Conservation (phyloP, 2,329 filamentous ascomycete genomes). For the Paraphoma chrysanthemicola region DNA sequence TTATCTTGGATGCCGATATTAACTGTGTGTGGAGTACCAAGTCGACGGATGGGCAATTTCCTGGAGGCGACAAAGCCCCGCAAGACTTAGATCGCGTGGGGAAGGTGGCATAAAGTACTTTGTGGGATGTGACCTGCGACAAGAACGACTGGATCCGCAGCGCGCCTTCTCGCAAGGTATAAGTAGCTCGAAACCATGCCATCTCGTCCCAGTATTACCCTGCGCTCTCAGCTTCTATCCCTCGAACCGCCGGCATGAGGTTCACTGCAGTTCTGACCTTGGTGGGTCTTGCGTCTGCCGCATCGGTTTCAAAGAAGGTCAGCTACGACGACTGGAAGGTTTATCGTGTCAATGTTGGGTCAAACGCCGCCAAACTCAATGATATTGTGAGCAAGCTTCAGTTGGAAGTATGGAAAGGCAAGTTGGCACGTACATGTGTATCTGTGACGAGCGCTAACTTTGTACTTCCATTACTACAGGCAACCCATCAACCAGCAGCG, state of each 20-base stretch:
- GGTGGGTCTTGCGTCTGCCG: constrained; percentile 41
- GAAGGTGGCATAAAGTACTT: constrained; percentile 30
- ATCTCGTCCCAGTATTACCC: neutral
- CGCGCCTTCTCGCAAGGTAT: neutral
- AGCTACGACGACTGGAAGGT: constrained; percentile 48
- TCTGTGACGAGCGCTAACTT: neutral
- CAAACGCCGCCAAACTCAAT: constrained; percentile 34
- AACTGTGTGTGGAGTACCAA: constrained; percentile 23
- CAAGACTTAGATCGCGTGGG: constrained; percentile 28
- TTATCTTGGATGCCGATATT: constrained; percentile 35
- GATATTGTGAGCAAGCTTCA: constrained; percentile 39
- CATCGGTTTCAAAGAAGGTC: constrained; percentile 36
- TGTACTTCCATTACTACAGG: constrained; percentile 11
- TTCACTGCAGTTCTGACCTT: constrained; percentile 39
- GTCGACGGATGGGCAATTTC: constrained; percentile 25
- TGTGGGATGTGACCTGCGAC: constrained; percentile 1
- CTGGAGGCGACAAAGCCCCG: constrained; percentile 31
- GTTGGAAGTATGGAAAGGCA: constrained; percentile 45
- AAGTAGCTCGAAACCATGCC: neutral
- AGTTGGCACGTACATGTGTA: constrained; percentile 22
- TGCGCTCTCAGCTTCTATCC: constrained; percentile 1
- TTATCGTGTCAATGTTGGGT: constrained; percentile 43
- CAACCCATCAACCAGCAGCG: constrained; percentile 37
- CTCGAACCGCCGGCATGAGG: constrained; percentile 32
- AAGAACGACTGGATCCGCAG: neutral